Conservation (phyloP, 2,329 filamentous ascomycete species). For the Thielaviopsis cerberus region DNA sequence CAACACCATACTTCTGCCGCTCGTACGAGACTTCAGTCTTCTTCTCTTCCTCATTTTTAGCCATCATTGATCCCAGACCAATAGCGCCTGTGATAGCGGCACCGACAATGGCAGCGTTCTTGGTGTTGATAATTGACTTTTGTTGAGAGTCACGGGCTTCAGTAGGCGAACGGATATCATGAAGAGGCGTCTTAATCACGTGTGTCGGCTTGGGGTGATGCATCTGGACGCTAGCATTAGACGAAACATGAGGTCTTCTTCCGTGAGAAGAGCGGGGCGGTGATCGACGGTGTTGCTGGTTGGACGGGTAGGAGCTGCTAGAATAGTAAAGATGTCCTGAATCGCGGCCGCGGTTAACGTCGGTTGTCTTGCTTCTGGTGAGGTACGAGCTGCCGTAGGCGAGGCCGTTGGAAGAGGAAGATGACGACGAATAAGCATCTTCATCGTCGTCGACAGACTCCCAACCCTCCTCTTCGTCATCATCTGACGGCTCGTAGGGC, state of each 20-base stretch:
- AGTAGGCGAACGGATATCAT: constrained; percentile 15
- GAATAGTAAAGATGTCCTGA: constrained; percentile 2
- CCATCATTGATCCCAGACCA: constrained; percentile 15
- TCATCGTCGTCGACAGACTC: constrained; percentile 6
- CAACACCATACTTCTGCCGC: background rate
- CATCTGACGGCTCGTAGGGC: constrained; percentile 5
- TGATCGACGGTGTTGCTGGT: background rate
- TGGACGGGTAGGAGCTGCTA: constrained; percentile 1
- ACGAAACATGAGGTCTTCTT: background rate
- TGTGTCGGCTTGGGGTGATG: constrained; percentile 68
- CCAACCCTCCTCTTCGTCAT: constrained; percentile 4
- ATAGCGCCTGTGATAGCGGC: constrained; percentile 29
- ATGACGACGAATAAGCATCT: background rate
- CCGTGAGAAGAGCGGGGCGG: background rate
- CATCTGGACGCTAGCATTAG: constrained; percentile 42
- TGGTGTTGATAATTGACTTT: constrained; percentile 17
- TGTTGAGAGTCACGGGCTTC: background rate
- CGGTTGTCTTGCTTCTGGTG: background rate
- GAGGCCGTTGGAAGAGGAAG: constrained; percentile 8
- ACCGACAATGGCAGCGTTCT: constrained; percentile 28
- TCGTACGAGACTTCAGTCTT: constrained; percentile 21
- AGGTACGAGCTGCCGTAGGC: constrained; percentile 3
- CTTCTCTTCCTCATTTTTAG: constrained; percentile 16
- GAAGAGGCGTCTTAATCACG: constrained; percentile 41
- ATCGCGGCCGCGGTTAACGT: background rate